phyloP scores from a whole-genome alignment of 352 stramenopile species.

The Phytophthora boehmeriae region DNA sequence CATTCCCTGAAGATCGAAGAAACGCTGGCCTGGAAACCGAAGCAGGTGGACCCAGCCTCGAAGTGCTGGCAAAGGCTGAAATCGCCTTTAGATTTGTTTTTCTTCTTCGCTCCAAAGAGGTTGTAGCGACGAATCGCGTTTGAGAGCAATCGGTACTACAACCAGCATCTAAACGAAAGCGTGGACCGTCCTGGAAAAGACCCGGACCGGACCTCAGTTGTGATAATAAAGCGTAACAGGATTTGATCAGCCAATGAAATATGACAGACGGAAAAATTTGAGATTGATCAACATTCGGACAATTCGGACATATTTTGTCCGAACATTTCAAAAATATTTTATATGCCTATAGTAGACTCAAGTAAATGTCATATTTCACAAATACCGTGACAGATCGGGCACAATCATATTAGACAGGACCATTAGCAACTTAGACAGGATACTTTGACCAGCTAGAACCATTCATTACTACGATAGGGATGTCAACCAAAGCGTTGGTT shows the following conservation, averaged over 20 bases:
- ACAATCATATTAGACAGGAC: background rate
- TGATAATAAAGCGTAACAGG: too few relatives aligned
- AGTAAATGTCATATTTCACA: background rate
- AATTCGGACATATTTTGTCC: constrained; percentile 3
- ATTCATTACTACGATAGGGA: background rate
- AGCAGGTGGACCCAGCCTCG: background rate
- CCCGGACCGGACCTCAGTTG: too few relatives aligned
- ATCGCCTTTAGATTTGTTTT: constrained; percentile 14
- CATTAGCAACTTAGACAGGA: too few relatives aligned
- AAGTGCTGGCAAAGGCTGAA: constrained; percentile 4
- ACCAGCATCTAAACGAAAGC: constrained; percentile 7
- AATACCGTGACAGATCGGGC: background rate
- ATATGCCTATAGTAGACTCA: background rate
- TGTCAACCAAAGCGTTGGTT: background rate
- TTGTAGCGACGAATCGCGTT: constrained; percentile 8
- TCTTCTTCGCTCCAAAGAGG: constrained; percentile 10
- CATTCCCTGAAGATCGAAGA: background rate
- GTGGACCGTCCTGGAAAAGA: too few relatives aligned
- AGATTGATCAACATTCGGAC: too few relatives aligned
- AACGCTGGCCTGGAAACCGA: background rate
- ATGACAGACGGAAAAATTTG: too few relatives aligned
- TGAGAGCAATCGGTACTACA: constrained; percentile 22
- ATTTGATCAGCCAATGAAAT: too few relatives aligned
- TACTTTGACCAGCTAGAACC: background rate
- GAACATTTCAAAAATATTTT: background rate